Conservation (phyloP, 2,329 filamentous ascomycete genomes). For the Botryosphaeria dothidea region DNA sequence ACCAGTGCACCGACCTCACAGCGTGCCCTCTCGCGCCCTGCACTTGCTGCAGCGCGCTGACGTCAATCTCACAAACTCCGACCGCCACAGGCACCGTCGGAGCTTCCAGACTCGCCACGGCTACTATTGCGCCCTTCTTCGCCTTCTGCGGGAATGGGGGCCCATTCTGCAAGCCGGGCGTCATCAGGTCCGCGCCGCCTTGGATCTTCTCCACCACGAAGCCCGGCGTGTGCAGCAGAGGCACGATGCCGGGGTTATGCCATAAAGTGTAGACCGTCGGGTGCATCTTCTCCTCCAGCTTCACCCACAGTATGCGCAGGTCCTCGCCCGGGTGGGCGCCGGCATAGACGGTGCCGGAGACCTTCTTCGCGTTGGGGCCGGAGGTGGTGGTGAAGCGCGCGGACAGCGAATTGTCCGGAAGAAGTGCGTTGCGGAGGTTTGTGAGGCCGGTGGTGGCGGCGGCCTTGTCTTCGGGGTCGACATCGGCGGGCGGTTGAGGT, state of each 20-base stretch:
- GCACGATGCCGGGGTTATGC: slow-evolving; percentile 62
- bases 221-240: slow-evolving; percentile 64
- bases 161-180: slow-evolving; percentile 64
- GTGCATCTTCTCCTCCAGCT: slow-evolving; percentile 58
- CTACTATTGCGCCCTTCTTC: slow-evolving; percentile 62
- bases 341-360: slow-evolving; percentile 66
- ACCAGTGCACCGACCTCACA: slow-evolving; percentile 67
- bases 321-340: slow-evolving; percentile 59
- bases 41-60: slow-evolving; percentile 56
- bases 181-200: slow-evolving; percentile 69
- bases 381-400: slow-evolving; percentile 67
- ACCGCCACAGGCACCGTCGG: slow-evolving; percentile 65
- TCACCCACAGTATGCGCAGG: slow-evolving; percentile 65
- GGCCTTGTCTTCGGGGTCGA: slow-evolving; percentile 44
- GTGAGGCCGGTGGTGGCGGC: slow-evolving; percentile 48
- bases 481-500: slow-evolving; percentile 38
- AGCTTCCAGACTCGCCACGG: slow-evolving; percentile 59
- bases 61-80: slow-evolving; percentile 65
- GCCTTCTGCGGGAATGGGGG: slow-evolving; percentile 63
- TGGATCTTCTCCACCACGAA: slow-evolving; percentile 64
- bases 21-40: slow-evolving; percentile 65
- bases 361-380: slow-evolving; percentile 61
- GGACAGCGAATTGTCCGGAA: slow-evolving; percentile 64
- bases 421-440: slow-evolving; percentile 57
- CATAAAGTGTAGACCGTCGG: slow-evolving; percentile 66